These are phyloP conservation scores for Didymella segeticola DNA, from an alignment of 2,329 filamentous ascomycete genomes.

Conservation along the genomic window DNA sequence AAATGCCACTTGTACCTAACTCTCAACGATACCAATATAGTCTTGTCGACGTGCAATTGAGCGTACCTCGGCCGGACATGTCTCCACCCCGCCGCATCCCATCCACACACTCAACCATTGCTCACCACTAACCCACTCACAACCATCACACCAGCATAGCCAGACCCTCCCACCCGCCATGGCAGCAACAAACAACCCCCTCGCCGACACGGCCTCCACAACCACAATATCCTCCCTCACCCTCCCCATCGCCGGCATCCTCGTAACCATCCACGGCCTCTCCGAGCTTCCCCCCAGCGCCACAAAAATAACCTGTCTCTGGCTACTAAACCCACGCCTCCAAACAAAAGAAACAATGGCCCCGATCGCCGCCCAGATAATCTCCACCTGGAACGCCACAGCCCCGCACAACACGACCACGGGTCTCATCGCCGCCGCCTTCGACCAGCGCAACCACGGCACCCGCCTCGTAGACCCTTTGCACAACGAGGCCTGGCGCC, in stretches of 20 bases:
- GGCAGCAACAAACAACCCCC: conserved; percentile 46
- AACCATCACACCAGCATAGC: too few relatives aligned
- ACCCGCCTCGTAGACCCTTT: conserved; percentile 68
- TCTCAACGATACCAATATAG: too few relatives aligned
- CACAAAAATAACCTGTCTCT: conserved; percentile 75
- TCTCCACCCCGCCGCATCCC: conserved; percentile 4
- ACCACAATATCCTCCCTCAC: conserved; percentile 67
- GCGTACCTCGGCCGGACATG: conserved; percentile 14
- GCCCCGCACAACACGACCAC: conserved; percentile 37
- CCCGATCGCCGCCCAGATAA: conserved; percentile 71
- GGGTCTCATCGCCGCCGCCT: conserved; percentile 80
- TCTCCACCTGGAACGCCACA: conserved; percentile 70
- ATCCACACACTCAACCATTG: neutral
- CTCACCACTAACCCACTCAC: neutral
- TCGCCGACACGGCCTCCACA: conserved; percentile 35
- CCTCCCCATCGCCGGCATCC: conserved; percentile 77
- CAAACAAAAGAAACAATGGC: conserved; percentile 76
- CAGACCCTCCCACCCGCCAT: conserved; percentile 21
- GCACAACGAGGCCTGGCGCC: conserved; percentile 79
- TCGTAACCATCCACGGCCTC: conserved; percentile 81
- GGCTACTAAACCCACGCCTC: conserved; percentile 85
- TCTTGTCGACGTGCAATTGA: too few relatives aligned
- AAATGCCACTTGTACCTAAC: too few relatives aligned
- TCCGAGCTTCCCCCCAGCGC: conserved; percentile 68
- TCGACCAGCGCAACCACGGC: conserved; percentile 95